Conservation (phyloP, 257 asterid species). For the Fraxinus excelsior region DNA sequence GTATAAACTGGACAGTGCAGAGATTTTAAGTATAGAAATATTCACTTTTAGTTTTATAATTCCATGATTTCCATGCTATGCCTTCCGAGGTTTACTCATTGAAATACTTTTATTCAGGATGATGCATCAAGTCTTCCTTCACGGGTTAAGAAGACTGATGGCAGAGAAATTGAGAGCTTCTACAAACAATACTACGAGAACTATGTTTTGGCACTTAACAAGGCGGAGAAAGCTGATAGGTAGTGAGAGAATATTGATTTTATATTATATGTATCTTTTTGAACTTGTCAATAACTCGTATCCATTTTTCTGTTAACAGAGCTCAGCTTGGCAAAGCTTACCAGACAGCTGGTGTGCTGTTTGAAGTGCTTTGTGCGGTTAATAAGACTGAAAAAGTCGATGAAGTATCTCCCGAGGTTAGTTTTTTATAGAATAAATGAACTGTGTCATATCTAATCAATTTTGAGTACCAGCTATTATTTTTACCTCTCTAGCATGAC, state of each 20-base stretch:
- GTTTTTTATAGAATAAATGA: slow-evolving; percentile 13
- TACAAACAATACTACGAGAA: slow-evolving; percentile 95
- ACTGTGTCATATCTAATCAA: no score
- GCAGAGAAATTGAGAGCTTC: slow-evolving; percentile 95
- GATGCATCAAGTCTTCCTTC: slow-evolving; percentile 77
- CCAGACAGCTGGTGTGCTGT: slow-evolving; percentile 80
- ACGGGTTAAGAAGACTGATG: slow-evolving; percentile 93
- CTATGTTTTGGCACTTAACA: slow-evolving; percentile 89
- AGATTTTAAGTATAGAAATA: no score
- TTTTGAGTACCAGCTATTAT: not conserved
- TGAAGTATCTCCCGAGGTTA: slow-evolving; percentile 80
- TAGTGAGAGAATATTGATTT: not conserved
- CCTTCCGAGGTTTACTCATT: no score
- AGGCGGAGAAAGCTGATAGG: slow-evolving; percentile 98
- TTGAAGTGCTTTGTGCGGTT: slow-evolving; percentile 88
- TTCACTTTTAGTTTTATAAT: no score
- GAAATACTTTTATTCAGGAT: slow-evolving; percentile 80
- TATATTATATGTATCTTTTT: no score
- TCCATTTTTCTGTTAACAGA: slow-evolving; percentile 37
- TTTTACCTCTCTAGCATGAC: no score
- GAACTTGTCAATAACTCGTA: no score
- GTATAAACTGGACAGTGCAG: no score
- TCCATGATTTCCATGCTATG: no score
- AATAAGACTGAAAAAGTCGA: slow-evolving; percentile 78
- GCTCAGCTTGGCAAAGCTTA: slow-evolving; percentile 94